Conservation (phyloP, 768 basidiomycete species). For the Krasilnikovozyma curviuscula region DNA sequence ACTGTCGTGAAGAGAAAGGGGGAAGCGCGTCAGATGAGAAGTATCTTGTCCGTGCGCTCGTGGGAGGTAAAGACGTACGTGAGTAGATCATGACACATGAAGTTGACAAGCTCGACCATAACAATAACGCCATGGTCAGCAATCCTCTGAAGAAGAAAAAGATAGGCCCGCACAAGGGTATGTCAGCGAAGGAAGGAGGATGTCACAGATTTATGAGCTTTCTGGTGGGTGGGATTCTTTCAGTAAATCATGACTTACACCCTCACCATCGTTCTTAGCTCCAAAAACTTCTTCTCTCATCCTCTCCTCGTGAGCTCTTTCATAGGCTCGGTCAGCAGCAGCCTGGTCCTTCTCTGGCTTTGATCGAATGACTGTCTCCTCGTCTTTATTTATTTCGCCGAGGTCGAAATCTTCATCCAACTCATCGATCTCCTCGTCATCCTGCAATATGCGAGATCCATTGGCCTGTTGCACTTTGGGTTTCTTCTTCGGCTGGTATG, state of each 20-base stretch:
- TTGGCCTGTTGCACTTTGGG: not conserved
- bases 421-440: not conserved
- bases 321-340: slow-evolving; percentile 3
- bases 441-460: not conserved
- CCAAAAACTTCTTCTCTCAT: slow-evolving; percentile 17
- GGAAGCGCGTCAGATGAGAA: not conserved
- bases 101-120: slow-evolving; percentile 57
- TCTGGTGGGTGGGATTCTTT: not conserved
- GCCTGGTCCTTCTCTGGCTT: not conserved
- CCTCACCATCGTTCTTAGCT: slow-evolving; percentile 30
- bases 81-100: slow-evolving; percentile 78
- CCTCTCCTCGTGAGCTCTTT: slow-evolving; percentile 2
- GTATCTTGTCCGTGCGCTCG: slow-evolving; percentile 13
- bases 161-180: not conserved
- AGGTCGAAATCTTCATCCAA: not conserved
- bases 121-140: slow-evolving; percentile 80
- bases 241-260: slow-evolving; percentile 27
- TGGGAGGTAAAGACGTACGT: slow-evolving; percentile 4
- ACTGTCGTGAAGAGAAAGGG: slow-evolving; percentile 26
- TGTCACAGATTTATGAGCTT: not conserved
- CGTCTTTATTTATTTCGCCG: not conserved
- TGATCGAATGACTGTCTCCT: not conserved
- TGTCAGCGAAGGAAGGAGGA: not conserved
- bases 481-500: not conserved
- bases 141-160: slow-evolving; percentile 35